Evolutionary conservation across 139 green algal genomes (phyloP).

Genomic region (Chlamydomonas applanata): DNA sequence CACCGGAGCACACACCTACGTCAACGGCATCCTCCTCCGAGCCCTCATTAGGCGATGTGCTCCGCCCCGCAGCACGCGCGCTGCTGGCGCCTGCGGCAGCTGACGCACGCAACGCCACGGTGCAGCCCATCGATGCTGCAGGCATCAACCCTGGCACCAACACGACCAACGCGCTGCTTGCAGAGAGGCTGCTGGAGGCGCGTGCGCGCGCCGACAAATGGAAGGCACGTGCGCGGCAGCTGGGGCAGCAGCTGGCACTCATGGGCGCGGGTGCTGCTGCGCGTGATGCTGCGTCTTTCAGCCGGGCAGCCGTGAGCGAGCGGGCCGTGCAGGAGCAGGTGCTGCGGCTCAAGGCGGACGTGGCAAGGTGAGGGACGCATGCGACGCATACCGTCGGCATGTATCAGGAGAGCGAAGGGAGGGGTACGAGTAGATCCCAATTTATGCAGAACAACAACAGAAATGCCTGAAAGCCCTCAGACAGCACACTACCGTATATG

Average conservation of each 20-base stretch:
- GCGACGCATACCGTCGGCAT: too few relatives aligned
- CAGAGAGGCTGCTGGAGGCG: slow-evolving; percentile 20
- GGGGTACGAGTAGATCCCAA: too few relatives aligned
- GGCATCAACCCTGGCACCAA: not conserved
- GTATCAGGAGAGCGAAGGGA: too few relatives aligned
- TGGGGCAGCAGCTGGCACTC: slow-evolving; percentile 39
- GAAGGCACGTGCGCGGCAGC: slow-evolving; percentile 40
- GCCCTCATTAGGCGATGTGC: not conserved
- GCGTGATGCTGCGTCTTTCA: slow-evolving; percentile 24
- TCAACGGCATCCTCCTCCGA: not conserved
- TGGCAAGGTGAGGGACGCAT: slow-evolving; percentile 8
- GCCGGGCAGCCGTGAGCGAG: slow-evolving; percentile 6
- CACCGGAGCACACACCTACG: too few relatives aligned
- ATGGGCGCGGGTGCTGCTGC: slow-evolving; percentile 17
- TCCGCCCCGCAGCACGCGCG: not conserved
- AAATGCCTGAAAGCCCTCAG: too few relatives aligned
- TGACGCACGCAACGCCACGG: too few relatives aligned
- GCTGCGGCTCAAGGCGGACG: slow-evolving; percentile 2
- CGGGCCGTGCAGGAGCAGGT: slow-evolving; percentile 10
- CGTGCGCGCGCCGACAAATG: slow-evolving; percentile 36
- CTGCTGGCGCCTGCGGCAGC: too few relatives aligned
- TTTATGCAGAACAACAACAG: too few relatives aligned
- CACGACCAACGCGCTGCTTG: slow-evolving; percentile 14
- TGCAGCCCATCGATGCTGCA: not conserved
- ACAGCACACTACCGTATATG: too few relatives aligned